Evolutionary conservation across 768 basidiomycete species (phyloP), one percentile per base, ranked within the genome.

Genomic region (Tephrocybe sp.): DNA sequence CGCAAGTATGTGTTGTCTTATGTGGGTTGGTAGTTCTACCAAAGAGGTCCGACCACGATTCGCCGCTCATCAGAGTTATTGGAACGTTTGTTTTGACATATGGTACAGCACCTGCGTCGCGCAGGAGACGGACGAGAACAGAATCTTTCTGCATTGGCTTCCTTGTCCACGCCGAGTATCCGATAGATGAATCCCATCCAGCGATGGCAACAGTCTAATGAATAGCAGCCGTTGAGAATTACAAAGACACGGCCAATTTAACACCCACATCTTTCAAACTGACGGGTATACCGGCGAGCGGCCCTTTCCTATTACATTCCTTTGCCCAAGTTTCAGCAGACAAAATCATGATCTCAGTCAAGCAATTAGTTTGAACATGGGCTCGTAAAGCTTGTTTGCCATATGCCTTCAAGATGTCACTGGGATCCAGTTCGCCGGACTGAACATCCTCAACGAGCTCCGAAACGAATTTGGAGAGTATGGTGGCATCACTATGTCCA

Each of bases 81-180:
- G 84, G 84, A 6, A 83, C 64, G 40, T 81, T 83, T n/a, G 85
- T 88, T 65, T 88, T 88, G 54, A 81, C 81, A 53, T 77, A 84
- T 12, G 83, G 79, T 28, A 88, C 69, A 0, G 85, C 85, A 28
- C 86, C 86, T 1, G 85, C 83, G 51, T 78, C 75, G 21, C 71
- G 77, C 4, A 85, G 67, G 26, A 86, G 74, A 40, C 71, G 69
- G 18, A 84, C 74, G 6, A 83, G 56, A 3, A 78, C 71, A 3
- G 80, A 75, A 46, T 85, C 78, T 32, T 71, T 68, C 23, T 69
- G 37, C 33, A 71, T 59, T 10, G 83, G 79, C 42, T 71, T 71
- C 12, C 73, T 70, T 9, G 73, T 72, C 68, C 71, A 70, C 0
- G 77, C 67, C 0, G 84, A 79, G 57, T 83, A 85, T 2, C 85